phyloP scores from a whole-genome alignment of 2,329 filamentous ascomycete species.

The Leptographium wingfieldii region DNA sequence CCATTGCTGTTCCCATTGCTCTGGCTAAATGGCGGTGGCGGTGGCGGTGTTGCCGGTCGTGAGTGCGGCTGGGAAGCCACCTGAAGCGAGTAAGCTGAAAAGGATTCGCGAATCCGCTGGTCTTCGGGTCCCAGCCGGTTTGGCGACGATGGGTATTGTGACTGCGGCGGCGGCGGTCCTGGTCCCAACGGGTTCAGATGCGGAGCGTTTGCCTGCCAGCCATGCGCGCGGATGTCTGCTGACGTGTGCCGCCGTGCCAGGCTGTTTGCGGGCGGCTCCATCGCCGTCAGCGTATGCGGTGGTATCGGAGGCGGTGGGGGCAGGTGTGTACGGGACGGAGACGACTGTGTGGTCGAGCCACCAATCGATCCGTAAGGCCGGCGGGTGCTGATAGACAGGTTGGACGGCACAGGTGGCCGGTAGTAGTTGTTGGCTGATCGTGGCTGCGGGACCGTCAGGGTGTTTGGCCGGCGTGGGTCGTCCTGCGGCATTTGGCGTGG shows the following conservation, averaged over 20 bases:
- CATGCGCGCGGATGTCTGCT: slow-evolving; percentile 84
- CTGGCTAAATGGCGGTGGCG: slow-evolving; percentile 30
- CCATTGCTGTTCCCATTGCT: neutral
- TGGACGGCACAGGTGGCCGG: slow-evolving; percentile 68
- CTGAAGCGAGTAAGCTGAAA: slow-evolving; percentile 42
- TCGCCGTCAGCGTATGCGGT: slow-evolving; percentile 32
- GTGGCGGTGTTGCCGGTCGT: slow-evolving; percentile 41
- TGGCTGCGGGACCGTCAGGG: slow-evolving; percentile 44
- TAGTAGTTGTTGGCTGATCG: slow-evolving; percentile 48
- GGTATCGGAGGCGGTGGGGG: slow-evolving; percentile 41
- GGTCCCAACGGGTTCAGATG: neutral
- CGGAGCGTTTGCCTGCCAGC: slow-evolving; percentile 54
- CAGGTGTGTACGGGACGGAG: slow-evolving; percentile 55
- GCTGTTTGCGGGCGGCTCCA: slow-evolving; percentile 52
- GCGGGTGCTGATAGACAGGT: slow-evolving; percentile 61
- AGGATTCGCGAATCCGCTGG: slow-evolving; percentile 42
- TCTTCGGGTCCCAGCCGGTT: slow-evolving; percentile 36
- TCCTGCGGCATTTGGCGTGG: slow-evolving; percentile 80
- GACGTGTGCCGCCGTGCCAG: slow-evolving; percentile 81
- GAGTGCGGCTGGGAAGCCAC: slow-evolving; percentile 34
- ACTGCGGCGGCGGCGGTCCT: slow-evolving; percentile 16
- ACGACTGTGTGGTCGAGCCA: slow-evolving; percentile 46
- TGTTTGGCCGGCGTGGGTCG: slow-evolving; percentile 59
- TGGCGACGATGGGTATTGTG: slow-evolving; percentile 43
- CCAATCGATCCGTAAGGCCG: slow-evolving; percentile 83